Percentiles rank a stretch among this genome's conserved stretches.
These are phyloP conservation scores for Bisporella sp. DNA, from an alignment of 2,329 filamentous ascomycete species.

Conservation along the genomic window DNA sequence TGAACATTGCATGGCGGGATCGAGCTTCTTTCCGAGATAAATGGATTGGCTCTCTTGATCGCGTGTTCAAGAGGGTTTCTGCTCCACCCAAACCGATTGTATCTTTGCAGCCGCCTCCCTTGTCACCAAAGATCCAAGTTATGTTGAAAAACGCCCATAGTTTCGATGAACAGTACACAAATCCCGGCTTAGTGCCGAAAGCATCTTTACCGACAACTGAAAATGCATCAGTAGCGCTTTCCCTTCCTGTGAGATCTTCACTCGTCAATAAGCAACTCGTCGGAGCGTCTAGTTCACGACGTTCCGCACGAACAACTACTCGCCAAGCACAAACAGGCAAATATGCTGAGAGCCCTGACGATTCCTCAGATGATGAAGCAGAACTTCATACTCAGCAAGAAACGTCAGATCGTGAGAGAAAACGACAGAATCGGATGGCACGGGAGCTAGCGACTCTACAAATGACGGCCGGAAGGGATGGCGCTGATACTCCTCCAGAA, in stretches of 20 bases:
- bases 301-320: slow-evolving; percentile 13
- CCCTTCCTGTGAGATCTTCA: not conserved
- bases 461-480: slow-evolving; percentile 21
- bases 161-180: too few species aligned
- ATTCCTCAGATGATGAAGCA: slow-evolving; percentile 8
- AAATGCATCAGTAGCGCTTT: too few species aligned
- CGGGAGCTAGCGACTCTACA: slow-evolving; percentile 22
- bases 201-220: too few species aligned
- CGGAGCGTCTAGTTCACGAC: slow-evolving; percentile 4
- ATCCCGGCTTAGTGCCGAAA: not conserved
- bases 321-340: slow-evolving; percentile 11
- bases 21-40: slow-evolving; percentile 71
- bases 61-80: slow-evolving; percentile 52
- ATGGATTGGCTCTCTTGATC: slow-evolving; percentile 66
- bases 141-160: not conserved
- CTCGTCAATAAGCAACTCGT: not conserved
- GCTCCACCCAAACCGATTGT: slow-evolving; percentile 22
- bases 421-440: slow-evolving; percentile 6
- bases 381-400: not conserved
- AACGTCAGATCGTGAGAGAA: slow-evolving; percentile 1
- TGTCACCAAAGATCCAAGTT: not conserved
- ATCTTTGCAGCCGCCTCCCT: not conserved
- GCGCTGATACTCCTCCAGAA: slow-evolving; percentile 9
- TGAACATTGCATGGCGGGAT: slow-evolving; percentile 76
- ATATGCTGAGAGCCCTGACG: slow-evolving; percentile 21